Evolutionary conservation across 257 asterid genomes (phyloP), one percentile per base, ranked within the genome.

Genomic region (Nemophila menziesii): DNA sequence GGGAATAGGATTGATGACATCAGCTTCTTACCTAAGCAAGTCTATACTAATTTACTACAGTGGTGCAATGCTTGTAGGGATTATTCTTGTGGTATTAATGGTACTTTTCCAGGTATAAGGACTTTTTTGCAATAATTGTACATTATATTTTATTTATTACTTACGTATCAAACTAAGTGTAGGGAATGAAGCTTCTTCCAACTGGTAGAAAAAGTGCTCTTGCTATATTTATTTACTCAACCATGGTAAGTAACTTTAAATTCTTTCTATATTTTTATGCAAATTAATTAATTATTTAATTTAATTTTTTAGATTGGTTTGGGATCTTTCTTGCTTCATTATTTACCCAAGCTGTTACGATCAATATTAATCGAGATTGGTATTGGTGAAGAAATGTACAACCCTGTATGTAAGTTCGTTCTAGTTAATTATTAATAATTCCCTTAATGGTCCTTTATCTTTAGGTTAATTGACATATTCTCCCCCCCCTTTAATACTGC

Each of bases 101-200:
- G 71, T 89, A 61, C 94, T 89, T 36, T 89, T 80, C 79, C 98
- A 89, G 95, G 95, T 72, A 55, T 17, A n/a, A n/a, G n/a, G 48
- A 24, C 39, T 12, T 20, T n/a, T n/a, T n/a, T n/a, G n/a, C n/a
- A n/a, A n/a, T n/a, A n/a, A n/a, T n/a, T n/a, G n/a, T n/a, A n/a
- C n/a, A n/a, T n/a, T n/a, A n/a, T n/a, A n/a, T n/a, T n/a, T n/a
- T n/a, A n/a, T n/a, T n/a, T n/a, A n/a, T n/a, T n/a, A n/a, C n/a
- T n/a, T n/a, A n/a, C n/a, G n/a, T n/a, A n/a, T n/a, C n/a, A n/a
- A n/a, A n/a, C n/a, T n/a, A n/a, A n/a, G n/a, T n/a, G 57, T 82
- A 89, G 98, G 98, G 98, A 49, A 89, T 84, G 98, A 84, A 68
- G 73, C 85, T 84, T 68, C 95, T 89, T 68, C 98, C 98, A 52